Evolutionary conservation across 495 filamentous ascomycete genomes (phyloP).

Genomic region (Arthonia radiata): DNA sequence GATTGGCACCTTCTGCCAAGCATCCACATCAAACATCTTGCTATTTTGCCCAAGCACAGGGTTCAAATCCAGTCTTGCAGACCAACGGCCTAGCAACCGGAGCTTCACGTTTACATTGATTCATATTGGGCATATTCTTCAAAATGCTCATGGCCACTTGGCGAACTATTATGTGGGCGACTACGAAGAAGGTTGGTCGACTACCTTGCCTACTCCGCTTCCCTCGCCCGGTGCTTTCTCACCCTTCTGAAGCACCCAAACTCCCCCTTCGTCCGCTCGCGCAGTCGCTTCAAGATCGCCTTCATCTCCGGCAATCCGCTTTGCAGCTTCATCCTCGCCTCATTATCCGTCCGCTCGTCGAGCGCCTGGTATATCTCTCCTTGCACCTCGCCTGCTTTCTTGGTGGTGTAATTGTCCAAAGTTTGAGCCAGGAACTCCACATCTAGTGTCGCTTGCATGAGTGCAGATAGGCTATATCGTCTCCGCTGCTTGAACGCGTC

Average conservation of each 20-base stretch:
- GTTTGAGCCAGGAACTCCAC: slow-evolving; percentile 94
- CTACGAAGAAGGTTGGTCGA: too few relatives aligned
- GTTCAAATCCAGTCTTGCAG: too few relatives aligned
- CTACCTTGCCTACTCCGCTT: too few relatives aligned
- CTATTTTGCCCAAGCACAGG: too few relatives aligned
- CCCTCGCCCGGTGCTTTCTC: too few relatives aligned
- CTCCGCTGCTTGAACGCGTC: slow-evolving; percentile 22
- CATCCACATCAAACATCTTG: too few relatives aligned
- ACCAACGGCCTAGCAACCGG: too few relatives aligned
- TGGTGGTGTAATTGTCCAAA: slow-evolving; percentile 60
- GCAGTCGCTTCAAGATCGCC: slow-evolving; percentile 51
- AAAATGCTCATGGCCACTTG: too few relatives aligned
- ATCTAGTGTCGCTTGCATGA: slow-evolving; percentile 93
- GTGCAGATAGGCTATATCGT: slow-evolving; percentile 41
- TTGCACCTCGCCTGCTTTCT: slow-evolving; percentile 54
- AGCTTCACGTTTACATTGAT: too few relatives aligned
- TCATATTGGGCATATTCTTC: too few relatives aligned
- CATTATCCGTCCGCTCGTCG: slow-evolving; percentile 64
- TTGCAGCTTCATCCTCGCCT: slow-evolving; percentile 54
- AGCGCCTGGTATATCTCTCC: slow-evolving; percentile 73
- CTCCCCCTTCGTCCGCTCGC: slow-evolving; percentile 61
- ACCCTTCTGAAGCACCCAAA: slow-evolving; percentile 19
- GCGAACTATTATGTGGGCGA: too few relatives aligned
- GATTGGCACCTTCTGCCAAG: too few relatives aligned
- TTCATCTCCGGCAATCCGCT: slow-evolving; percentile 76